Conservation (phyloP, 768 basidiomycete genomes). For the Russula virescens region DNA sequence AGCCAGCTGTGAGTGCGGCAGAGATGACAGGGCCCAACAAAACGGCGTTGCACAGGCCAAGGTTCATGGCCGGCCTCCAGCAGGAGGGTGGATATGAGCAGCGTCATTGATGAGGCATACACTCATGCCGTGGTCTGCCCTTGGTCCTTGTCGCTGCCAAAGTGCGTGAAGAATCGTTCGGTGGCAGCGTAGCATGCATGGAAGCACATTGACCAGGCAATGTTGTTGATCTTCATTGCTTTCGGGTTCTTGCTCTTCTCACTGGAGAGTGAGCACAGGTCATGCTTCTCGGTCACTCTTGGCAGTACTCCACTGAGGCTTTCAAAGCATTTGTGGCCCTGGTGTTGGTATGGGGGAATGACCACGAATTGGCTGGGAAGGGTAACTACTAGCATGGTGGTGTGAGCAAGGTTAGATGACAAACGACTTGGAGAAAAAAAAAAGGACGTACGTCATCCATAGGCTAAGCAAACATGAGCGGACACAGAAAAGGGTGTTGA, state of each 20-base stretch:
- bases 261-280: conserved; percentile 33
- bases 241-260: conserved; percentile 33
- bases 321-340: conserved; percentile 34
- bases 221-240: conserved; percentile 33
- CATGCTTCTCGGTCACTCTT: conserved; percentile 39
- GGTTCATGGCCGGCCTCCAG: conserved; percentile 56
- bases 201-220: conserved; percentile 44
- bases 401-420: too few species aligned
- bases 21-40: conserved; percentile 39
- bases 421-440: too few species aligned
- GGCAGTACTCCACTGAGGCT: conserved; percentile 40
- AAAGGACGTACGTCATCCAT: too few species aligned
- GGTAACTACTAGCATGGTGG: too few species aligned
- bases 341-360: too few species aligned
- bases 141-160: conserved; percentile 14
- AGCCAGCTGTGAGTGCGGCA: conserved; percentile 30
- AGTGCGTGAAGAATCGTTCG: conserved; percentile 34
- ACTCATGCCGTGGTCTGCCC: conserved; percentile 14
- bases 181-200: conserved; percentile 42
- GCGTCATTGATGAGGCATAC: conserved; percentile 39
- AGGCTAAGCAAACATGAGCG: too few species aligned
- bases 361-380: too few species aligned
- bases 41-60: conserved; percentile 49
- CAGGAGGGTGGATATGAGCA: conserved; percentile 49
- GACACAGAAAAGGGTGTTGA: too few species aligned